phyloP scores from a whole-genome alignment of 352 stramenopile species.

The Pythium folliculosum region DNA sequence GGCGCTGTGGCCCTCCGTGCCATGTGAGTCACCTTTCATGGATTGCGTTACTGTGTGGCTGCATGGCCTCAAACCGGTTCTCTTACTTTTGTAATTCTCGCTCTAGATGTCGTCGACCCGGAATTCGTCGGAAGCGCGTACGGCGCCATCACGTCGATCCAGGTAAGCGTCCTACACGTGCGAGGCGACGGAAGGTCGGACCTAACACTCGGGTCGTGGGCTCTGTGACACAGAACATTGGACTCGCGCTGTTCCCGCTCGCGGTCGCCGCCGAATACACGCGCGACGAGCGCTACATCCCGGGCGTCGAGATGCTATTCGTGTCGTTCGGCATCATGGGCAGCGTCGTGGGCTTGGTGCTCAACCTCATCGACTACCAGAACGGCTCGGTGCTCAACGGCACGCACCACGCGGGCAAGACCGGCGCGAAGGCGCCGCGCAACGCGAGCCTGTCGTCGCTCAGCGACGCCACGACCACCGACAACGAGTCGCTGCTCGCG shows the following conservation, averaged over 20 bases:
- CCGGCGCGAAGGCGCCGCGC: slow-evolving; percentile 14
- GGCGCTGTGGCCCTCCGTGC: slow-evolving; percentile 91
- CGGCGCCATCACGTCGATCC: slow-evolving; percentile 92
- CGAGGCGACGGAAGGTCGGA: background rate
- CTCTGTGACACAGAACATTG: slow-evolving; percentile 71
- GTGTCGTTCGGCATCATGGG: slow-evolving; percentile 75
- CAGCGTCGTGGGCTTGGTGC: slow-evolving; percentile 63
- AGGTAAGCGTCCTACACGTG: no score
- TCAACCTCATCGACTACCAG: slow-evolving; percentile 81
- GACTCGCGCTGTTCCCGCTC: slow-evolving; percentile 75
- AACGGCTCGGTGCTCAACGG: slow-evolving; percentile 79
- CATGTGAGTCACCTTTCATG: slow-evolving; percentile 39
- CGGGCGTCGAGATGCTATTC: slow-evolving; percentile 81
- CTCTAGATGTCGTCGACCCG: slow-evolving; percentile 81
- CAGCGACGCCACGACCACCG: slow-evolving; percentile 49
- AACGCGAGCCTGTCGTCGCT: slow-evolving; percentile 28
- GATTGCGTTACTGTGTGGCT: background rate
- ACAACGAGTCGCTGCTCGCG: slow-evolving; percentile 57
- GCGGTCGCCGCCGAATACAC: slow-evolving; percentile 77
- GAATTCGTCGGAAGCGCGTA: slow-evolving; percentile 91
- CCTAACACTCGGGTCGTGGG: background rate
- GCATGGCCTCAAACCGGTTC: no score
- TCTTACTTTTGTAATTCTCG: no score
- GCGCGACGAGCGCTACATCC: slow-evolving; percentile 72
- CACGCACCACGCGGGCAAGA: slow-evolving; percentile 33